phyloP scores from a whole-genome alignment of 2,329 filamentous ascomycete species.

The Drechslerella coelobrocha region DNA sequence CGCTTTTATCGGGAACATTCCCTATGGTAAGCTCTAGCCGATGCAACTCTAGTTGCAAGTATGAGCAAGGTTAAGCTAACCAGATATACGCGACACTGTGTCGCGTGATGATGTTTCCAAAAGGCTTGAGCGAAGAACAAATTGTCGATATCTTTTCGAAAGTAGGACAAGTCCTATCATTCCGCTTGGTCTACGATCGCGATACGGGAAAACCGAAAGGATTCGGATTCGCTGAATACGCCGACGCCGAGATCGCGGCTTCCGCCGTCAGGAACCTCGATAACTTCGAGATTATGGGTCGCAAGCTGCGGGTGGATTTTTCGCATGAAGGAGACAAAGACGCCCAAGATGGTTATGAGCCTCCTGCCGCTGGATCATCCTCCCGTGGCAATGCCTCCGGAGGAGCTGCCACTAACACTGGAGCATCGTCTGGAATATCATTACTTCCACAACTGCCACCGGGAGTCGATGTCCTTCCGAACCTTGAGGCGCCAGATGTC shows the following conservation, averaged over 20 bases:
- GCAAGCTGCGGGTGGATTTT: conserved; percentile 73
- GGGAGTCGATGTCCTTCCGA: conserved; percentile 68
- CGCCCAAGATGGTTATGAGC: conserved; percentile 59
- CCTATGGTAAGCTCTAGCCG: conserved; percentile 52
- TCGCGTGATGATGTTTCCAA: conserved; percentile 29
- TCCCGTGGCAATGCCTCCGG: conserved; percentile 30
- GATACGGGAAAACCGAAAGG: conserved; percentile 74
- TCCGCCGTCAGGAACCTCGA: conserved; percentile 74
- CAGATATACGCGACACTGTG: conserved; percentile 35
- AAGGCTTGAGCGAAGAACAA: conserved; percentile 71
- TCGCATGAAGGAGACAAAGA: conserved; percentile 72
- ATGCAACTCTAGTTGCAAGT: conserved; percentile 3
- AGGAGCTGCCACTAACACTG: conserved; percentile 19
- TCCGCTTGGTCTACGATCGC: conserved; percentile 73
- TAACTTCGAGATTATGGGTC: conserved; percentile 72
- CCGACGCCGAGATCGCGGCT: conserved; percentile 71
- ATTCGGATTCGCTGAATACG: conserved; percentile 73
- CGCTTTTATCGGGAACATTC: conserved; percentile 56
- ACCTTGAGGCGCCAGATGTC: conserved; percentile 70
- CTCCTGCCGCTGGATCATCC: conserved; percentile 52
- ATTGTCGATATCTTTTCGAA: conserved; percentile 72
- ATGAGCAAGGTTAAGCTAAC: conserved; percentile 22
- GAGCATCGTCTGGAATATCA: conserved; percentile 49
- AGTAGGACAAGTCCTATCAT: conserved; percentile 71
- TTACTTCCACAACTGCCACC: conserved; percentile 68